Base-by-base conservation (phyloP, 176 grass and related monocot species). In the Carex littledalei region DNA sequence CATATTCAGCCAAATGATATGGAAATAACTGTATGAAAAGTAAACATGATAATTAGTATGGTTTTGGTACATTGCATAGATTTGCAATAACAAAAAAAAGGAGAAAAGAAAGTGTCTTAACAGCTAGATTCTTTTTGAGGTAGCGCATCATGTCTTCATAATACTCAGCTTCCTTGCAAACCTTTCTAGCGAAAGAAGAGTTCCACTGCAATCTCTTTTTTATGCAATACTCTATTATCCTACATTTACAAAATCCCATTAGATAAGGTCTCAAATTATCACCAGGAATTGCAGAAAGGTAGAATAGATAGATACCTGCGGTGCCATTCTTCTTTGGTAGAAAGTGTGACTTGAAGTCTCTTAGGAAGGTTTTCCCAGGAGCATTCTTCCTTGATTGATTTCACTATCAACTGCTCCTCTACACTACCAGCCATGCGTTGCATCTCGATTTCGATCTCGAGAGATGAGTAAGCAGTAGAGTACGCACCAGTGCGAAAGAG, bases 71-170 rank as follows among this genome's bases (percentile, higher is more conserved):
- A 50, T 50, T 50, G 47, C 47, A 50, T 50, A 50, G 9, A 29
- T 71, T 43, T 16, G 67, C 35, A 73, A 71, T 8, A 71, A 73
- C 3, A 7, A 49, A 59, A 58, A 87, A 4, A 39, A 54, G 43
- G 14, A 6, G 17, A 73, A 47, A 63, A 76, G 18, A 18, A 74
- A 47, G 17, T 82, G 67, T 89, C 37, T 39, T 39, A 39, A 95
- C 93, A 62, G 93, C 89, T 69, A 98, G 89, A 90, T 95, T 98
- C 84, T 49, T 89, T 66, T 88, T 86, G n/a, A 95, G 90, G 72
- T 98, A 95, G 54, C 81, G 90, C 96, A 98, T 98, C 96, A 98
- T 95, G 54, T 98, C 93, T 74, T 98, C 96, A 64, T 98, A 94
- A 81, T 95, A 98, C 59, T 98, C 96, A 77, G 88, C 86, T 88